Evolutionary conservation across 2,329 filamentous ascomycete genomes (phyloP), one percentile per base, ranked within the genome.

Genomic region (Trichoderma brevicompactum): DNA sequence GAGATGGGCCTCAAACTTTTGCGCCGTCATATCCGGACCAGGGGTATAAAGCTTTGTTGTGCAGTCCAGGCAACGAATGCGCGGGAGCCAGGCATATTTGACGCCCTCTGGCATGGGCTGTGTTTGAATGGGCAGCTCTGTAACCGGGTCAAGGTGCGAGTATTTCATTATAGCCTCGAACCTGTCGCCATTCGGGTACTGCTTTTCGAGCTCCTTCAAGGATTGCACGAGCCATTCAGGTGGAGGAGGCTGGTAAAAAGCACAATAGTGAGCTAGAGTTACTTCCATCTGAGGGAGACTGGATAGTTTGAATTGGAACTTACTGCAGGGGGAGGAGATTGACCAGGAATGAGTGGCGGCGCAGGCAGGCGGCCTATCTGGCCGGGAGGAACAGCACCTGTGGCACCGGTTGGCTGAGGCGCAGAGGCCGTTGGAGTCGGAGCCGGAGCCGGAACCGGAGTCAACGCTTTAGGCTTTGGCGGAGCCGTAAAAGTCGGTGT

Each of bases 121-220:
- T 43, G 81, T 83, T 41, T 87, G 81, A 58, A 91, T 83, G 23
- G 88, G 86, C 19, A 85, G 79, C 67, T 90, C 87, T 2, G 91
- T 94, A 55, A 85, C 82, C 10, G 85, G 85, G 75, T 96, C 90
- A 68, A 97, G 86, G 66, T 91, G 89, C 28, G 88, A 92, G 78
- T 96, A 94, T 67, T 93, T 92, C 95, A 99, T 99, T 23, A 90
- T 86, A 62, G 89, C 90, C 77, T 97, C 92, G 75, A 98, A 98
- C 36, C 86, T 85, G 76, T 97, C 93, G 46, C 77, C 76, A 71
- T 89, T 86, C 3, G 91, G 89, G 73, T 97, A 94, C 66, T 83
- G 81, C 70, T 87, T 87, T 71, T 81, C 81, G 65, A 98, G 85
- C 28, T 87, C 83, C 66, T 85, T 81, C n/a, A 98, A 86, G 61